phyloP scores from a whole-genome alignment of 2,329 filamentous ascomycete species.

The Aspergillus pseudotamarii region DNA sequence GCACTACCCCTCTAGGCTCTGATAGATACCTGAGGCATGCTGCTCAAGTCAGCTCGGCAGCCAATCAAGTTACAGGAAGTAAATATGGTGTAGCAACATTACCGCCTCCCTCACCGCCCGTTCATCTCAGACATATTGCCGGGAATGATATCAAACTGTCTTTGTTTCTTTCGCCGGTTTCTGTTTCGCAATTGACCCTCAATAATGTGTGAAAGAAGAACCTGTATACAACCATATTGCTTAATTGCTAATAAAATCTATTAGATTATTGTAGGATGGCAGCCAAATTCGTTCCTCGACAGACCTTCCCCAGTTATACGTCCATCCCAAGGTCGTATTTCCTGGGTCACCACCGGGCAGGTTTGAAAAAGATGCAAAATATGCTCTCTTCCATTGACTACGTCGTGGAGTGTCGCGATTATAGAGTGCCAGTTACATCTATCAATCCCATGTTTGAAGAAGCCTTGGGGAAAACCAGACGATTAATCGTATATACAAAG shows the following conservation, averaged over 20 bases:
- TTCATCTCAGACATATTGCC: neutral
- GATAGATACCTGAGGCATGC: neutral
- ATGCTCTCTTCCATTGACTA: slow-evolving; percentile 80
- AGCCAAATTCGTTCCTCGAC: slow-evolving; percentile 70
- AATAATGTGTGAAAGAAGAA: slow-evolving; percentile 4
- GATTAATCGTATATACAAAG: slow-evolving; percentile 91
- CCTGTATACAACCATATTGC: slow-evolving; percentile 1
- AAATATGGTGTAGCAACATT: neutral
- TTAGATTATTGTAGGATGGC: slow-evolving; percentile 22
- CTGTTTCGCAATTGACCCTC: neutral
- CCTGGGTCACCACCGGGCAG: slow-evolving; percentile 86
- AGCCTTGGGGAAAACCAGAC: slow-evolving; percentile 69
- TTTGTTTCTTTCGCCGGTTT: neutral
- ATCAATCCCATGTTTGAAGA: slow-evolving; percentile 88
- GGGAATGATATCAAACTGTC: neutral
- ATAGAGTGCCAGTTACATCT: slow-evolving; percentile 83
- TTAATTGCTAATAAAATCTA: neutral
- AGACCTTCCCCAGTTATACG: slow-evolving; percentile 69
- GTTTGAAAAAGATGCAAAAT: slow-evolving; percentile 78
- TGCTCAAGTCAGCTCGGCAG: neutral
- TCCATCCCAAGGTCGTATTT: slow-evolving; percentile 89
- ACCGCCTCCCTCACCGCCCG: slow-evolving; percentile 16
- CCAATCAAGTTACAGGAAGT: neutral
- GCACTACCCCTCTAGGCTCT: neutral
- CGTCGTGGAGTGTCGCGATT: slow-evolving; percentile 92